Evolutionary conservation across 495 filamentous ascomycete species (phyloP).

Genomic region (Penicillium paxilli): DNA sequence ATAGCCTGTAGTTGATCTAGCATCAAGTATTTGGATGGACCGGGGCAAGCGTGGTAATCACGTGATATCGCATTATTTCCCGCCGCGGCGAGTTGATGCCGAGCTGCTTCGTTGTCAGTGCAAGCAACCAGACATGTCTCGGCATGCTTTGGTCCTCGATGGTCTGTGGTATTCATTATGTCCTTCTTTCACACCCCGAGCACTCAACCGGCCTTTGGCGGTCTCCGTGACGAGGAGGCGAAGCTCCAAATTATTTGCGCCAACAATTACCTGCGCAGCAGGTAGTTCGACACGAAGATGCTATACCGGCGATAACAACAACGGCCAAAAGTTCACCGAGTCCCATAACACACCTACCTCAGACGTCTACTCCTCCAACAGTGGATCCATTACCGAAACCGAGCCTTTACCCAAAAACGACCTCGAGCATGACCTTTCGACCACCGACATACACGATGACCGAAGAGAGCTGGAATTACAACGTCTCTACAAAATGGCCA

Average conservation of each 20-base stretch:
- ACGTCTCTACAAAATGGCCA: conserved; percentile 3
- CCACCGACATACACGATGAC: neutral
- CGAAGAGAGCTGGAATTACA: conserved; percentile 1
- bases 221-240: conserved; percentile 12
- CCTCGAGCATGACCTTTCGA: neutral
- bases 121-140: conserved; percentile 42
- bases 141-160: conserved; percentile 51
- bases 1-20: neutral
- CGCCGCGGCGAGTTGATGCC: neutral
- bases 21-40: too few relatives aligned
- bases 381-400: neutral
- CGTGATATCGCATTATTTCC: conserved; percentile 1
- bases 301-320: conserved; percentile 13
- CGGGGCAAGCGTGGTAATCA: too few relatives aligned
- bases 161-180: conserved; percentile 69
- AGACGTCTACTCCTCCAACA: neutral
- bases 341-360: neutral
- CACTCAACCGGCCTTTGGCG: conserved; percentile 12
- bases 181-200: conserved; percentile 47
- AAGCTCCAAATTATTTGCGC: conserved; percentile 3
- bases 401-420: neutral
- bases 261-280: conserved; percentile 5
- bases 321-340: neutral
- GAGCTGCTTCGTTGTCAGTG: neutral
- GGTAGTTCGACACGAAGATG: conserved; percentile 21